Conservation (phyloP, 2,329 filamentous ascomycete genomes). For the Orbilia javanica region DNA sequence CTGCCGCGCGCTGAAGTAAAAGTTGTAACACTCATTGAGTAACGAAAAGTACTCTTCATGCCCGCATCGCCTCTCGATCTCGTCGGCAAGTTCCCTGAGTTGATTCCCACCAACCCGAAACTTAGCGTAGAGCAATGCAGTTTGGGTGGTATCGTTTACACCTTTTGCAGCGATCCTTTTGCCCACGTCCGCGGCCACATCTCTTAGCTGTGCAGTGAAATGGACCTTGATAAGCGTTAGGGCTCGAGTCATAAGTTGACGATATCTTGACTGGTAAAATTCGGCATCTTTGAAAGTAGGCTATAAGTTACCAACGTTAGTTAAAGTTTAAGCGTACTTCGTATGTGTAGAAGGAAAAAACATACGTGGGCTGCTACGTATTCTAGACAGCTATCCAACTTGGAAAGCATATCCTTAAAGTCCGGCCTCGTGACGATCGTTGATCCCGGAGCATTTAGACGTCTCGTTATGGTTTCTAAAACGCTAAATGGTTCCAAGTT, state of each 20-base stretch:
- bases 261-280: conserved; percentile 67
- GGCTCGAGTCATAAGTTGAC: conserved; percentile 69
- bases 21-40: conserved; percentile 62
- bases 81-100: conserved; percentile 75
- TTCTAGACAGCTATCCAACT: conserved; percentile 87
- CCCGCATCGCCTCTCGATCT: conserved; percentile 76
- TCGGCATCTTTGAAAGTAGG: conserved; percentile 60
- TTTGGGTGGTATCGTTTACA: conserved; percentile 78
- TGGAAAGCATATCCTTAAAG: conserved; percentile 88
- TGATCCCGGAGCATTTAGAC: conserved; percentile 91
- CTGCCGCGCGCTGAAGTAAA: conserved; percentile 60
- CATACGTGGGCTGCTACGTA: conserved; percentile 90
- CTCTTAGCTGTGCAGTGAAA: conserved; percentile 74
- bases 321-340: neutral
- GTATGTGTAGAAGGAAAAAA: neutral
- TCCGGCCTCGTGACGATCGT: conserved; percentile 86
- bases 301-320: conserved; percentile 4
- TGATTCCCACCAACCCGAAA: conserved; percentile 76
- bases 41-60: conserved; percentile 68
- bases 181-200: conserved; percentile 73
- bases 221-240: conserved; percentile 76
- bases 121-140: conserved; percentile 78
- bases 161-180: conserved; percentile 72
- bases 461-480: conserved; percentile 87
- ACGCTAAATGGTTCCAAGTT: conserved; percentile 97